Evolutionary conservation across 2,329 filamentous ascomycete genomes (phyloP).

Genomic region (Pseudogymnoascus sp.): DNA sequence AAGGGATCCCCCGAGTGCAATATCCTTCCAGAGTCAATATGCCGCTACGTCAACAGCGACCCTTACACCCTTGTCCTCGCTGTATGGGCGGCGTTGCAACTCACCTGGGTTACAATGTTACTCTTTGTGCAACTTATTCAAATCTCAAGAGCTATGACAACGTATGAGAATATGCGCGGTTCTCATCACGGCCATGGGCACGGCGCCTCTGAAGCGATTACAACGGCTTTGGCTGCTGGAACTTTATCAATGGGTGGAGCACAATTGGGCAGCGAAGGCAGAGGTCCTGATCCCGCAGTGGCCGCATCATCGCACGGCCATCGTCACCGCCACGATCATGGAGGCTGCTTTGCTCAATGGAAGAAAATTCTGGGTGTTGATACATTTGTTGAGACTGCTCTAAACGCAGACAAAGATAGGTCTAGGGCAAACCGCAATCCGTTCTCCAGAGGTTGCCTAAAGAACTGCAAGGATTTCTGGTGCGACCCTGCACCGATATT

Average conservation of each 20-base stretch:
- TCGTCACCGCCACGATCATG: slow-evolving; percentile 42
- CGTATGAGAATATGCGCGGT: slow-evolving; percentile 91
- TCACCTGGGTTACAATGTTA: slow-evolving; percentile 96
- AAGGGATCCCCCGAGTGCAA: slow-evolving; percentile 54
- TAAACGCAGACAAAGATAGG: slow-evolving; percentile 46
- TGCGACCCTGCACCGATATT: slow-evolving; percentile 80
- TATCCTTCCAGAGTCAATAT: slow-evolving; percentile 65
- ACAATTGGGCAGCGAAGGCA: slow-evolving; percentile 58
- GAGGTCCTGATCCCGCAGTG: slow-evolving; percentile 50
- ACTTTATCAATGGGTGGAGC: slow-evolving; percentile 56
- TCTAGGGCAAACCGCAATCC: slow-evolving; percentile 57
- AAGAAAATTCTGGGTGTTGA: slow-evolving; percentile 81
- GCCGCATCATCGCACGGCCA: slow-evolving; percentile 35
- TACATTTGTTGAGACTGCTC: slow-evolving; percentile 84
- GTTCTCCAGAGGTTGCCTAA: slow-evolving; percentile 72
- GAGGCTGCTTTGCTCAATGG: slow-evolving; percentile 69
- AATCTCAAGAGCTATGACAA: slow-evolving; percentile 85
- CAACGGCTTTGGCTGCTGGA: slow-evolving; percentile 67
- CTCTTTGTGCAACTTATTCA: slow-evolving; percentile 89
- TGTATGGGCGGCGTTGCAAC: slow-evolving; percentile 73
- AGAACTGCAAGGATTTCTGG: slow-evolving; percentile 96
- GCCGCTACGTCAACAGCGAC: slow-evolving; percentile 69
- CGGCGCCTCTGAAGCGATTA: slow-evolving; percentile 49
- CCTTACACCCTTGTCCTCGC: slow-evolving; percentile 73
- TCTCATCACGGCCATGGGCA: slow-evolving; percentile 51